Evolutionary conservation across 495 filamentous ascomycete genomes (phyloP), one percentile per base, ranked within the genome.

Genomic region (Aspergillus egyptiacus): DNA sequence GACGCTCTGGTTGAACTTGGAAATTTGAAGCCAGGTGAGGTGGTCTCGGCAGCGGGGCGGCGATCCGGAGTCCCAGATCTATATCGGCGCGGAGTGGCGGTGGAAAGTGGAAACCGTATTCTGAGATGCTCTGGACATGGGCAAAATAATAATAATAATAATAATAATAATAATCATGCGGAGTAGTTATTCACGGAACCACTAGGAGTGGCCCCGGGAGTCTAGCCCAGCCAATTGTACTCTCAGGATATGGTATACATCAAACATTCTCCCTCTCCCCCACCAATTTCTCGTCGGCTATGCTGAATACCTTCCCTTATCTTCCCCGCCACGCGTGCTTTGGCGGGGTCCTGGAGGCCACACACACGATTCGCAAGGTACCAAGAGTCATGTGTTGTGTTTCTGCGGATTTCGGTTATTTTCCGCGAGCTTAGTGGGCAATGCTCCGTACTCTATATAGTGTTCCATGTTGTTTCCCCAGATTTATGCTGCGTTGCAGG

Each of bases 41-140:
- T 22, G 20, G 43, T 30, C 43, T 46, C 31, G 43, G 43, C 43
- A 27, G 43, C 18, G 43, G 43, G 43, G 43, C 20, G 20, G 43
- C 30, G 42, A 22, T 15, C 28, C 6, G 41, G 17, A 22, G 2
- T 19, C 14, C 15, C 20, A 39, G 36, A 15, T 43, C 25, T 27
- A 44, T 44, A 28, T 23, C 27, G 41, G 28, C 41, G 41, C 41
- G 28, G 41, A 28, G 41, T 44, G 41, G 41, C 41, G 41, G 14
- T 24, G 15, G 3, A 32, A 15, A 18, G 28, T 33, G 18, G 39
- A 39, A 39, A 42, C 39, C 39, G 23, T 42, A 42, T 28, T 25
- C 24, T 7, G 4, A 43, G 20, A 15, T 15, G 17, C 32, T 23
- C 18, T n/a, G n/a, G n/a, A n/a, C n/a, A n/a, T n/a, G n/a, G n/a